These are phyloP conservation scores for Diacronema lutheri DNA, from an alignment of 78 protist genomes.

Conservation along the genomic window DNA sequence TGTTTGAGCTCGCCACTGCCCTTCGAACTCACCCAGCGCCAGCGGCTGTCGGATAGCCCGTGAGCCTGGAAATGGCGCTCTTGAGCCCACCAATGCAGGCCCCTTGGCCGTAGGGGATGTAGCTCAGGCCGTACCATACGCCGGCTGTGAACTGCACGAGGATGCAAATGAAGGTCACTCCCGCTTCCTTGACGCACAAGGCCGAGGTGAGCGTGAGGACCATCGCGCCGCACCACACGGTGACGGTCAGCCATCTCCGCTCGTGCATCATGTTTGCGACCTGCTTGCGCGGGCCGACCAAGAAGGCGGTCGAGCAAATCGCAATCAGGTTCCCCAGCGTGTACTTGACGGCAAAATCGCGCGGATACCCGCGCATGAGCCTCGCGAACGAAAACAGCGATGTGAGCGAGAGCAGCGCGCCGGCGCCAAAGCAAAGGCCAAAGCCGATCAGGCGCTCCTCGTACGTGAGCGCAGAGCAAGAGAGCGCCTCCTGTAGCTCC, in stretches of 20 bases:
- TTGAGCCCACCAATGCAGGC: no score
- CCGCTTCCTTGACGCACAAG: neutral
- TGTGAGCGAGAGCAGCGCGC: neutral
- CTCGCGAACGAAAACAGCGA: neutral
- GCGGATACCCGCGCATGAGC: neutral
- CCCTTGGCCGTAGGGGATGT: conserved; percentile 45
- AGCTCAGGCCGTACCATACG: conserved; percentile 36
- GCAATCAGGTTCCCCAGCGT: conserved; percentile 36
- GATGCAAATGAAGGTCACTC: neutral
- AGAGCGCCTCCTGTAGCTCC: neutral
- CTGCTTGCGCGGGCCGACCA: conserved; percentile 43
- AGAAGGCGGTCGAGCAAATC: neutral
- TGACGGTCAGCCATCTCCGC: neutral
- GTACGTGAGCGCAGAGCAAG: neutral
- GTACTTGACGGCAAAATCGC: conserved; percentile 21
- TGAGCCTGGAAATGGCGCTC: no score
- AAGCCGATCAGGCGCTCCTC: conserved; percentile 34
- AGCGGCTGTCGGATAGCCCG: no score
- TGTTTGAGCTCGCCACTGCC: no score
- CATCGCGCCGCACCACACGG: neutral
- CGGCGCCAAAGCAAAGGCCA: conserved; percentile 6
- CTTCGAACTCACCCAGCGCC: no score
- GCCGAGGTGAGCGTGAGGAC: conserved; percentile 31
- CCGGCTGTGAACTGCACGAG: conserved; percentile 27
- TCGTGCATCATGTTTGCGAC: conserved; percentile 20